These are phyloP conservation scores for Talaromyces sp. DNA, from an alignment of 2,329 filamentous ascomycete genomes.

Conservation along the genomic window DNA sequence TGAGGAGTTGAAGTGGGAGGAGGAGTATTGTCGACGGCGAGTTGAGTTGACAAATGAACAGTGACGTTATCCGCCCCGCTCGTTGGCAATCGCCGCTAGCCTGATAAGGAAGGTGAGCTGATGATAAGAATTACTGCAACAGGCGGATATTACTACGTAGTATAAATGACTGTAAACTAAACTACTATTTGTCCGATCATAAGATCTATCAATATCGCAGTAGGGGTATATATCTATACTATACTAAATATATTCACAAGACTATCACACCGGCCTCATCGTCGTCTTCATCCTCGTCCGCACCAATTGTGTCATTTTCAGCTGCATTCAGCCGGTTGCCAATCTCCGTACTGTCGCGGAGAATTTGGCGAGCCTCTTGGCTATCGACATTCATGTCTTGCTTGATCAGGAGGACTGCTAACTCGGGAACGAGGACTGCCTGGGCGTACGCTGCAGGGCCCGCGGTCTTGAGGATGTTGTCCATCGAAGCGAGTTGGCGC, in stretches of 20 bases:
- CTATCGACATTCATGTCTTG: slow-evolving; percentile 49
- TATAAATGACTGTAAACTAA: background rate
- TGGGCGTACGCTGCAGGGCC: slow-evolving; percentile 66
- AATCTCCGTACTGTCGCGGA: slow-evolving; percentile 61
- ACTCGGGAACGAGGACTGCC: slow-evolving; percentile 69
- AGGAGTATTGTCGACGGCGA: background rate
- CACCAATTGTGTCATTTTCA: slow-evolving; percentile 47
- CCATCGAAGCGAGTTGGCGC: slow-evolving; percentile 56
- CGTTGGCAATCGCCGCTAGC: background rate
- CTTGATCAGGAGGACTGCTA: slow-evolving; percentile 50
- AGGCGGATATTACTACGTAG: background rate
- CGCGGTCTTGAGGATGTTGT: slow-evolving; percentile 60
- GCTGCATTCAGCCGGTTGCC: slow-evolving; percentile 65
- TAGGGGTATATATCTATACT: background rate
- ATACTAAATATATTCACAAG: background rate
- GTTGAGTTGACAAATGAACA: background rate
- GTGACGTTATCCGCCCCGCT: slow-evolving; percentile 3
- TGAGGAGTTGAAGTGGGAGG: background rate
- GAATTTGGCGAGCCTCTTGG: slow-evolving; percentile 47
- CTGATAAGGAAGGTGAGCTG: background rate
- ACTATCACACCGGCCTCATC: background rate
- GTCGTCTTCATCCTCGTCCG: slow-evolving; percentile 10
- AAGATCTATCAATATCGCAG: background rate
- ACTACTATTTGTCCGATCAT: background rate
- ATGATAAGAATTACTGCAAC: background rate